Conservation (phyloP, 768 basidiomycete genomes). For the Cantharellus anzutake region DNA sequence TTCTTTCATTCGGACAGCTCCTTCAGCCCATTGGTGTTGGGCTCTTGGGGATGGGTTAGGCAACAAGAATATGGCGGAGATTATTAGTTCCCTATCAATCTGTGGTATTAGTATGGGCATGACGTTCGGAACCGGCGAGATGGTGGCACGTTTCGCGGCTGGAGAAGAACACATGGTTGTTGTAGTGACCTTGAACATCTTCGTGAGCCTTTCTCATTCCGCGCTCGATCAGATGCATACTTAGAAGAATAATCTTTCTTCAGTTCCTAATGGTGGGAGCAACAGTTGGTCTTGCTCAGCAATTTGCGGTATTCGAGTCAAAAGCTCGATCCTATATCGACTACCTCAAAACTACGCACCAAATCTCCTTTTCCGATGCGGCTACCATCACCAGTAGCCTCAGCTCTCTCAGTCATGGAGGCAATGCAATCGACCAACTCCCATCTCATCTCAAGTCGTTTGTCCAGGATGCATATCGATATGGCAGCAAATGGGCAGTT, state of each 20-base stretch:
- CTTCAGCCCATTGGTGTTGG: slow-evolving; percentile 26
- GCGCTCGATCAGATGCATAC: background rate
- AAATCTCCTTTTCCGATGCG: background rate
- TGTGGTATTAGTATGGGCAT: slow-evolving; percentile 27
- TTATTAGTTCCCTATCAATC: slow-evolving; percentile 28
- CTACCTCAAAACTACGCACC: too few species aligned
- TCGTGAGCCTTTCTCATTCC: slow-evolving; percentile 19
- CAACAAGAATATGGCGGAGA: slow-evolving; percentile 16
- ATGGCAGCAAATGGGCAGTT: slow-evolving; percentile 26
- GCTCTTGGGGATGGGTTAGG: slow-evolving; percentile 24
- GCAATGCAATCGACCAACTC: slow-evolving; percentile 17
- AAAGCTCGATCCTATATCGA: slow-evolving; percentile 22
- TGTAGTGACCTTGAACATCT: slow-evolving; percentile 25
- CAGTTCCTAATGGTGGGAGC: slow-evolving; percentile 32
- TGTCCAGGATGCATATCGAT: slow-evolving; percentile 24
- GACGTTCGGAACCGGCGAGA: slow-evolving; percentile 19
- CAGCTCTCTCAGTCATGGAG: slow-evolving; percentile 18
- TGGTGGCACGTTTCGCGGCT: slow-evolving; percentile 29
- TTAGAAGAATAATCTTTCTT: background rate
- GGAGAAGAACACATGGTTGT: slow-evolving; percentile 23
- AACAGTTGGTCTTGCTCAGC: slow-evolving; percentile 34
- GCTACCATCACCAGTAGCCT: slow-evolving; percentile 13
- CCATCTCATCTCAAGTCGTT: slow-evolving; percentile 18
- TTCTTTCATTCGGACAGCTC: slow-evolving; percentile 22
- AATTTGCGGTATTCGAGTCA: slow-evolving; percentile 27